Percentiles rank a stretch among this genome's conserved stretches.
phyloP scores from a whole-genome alignment of 75 land plant species.

The Cunninghamia lanceolata region DNA sequence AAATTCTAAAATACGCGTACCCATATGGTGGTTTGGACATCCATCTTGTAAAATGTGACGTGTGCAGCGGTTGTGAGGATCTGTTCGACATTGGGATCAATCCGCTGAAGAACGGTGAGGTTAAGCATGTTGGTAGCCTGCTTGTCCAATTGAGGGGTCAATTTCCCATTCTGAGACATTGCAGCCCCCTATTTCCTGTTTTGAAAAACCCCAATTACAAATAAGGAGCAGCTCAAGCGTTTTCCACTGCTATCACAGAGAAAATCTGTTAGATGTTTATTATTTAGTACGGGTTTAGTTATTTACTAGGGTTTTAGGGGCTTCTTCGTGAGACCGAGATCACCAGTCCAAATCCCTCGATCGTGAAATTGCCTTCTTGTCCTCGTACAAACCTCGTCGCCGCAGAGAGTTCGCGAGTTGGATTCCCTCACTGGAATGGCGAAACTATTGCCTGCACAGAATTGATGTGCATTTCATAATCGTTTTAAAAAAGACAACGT shows the following conservation, averaged over 20 bases:
- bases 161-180: slow-evolving; percentile 73
- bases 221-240: neutral
- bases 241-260: neutral
- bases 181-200: neutral
- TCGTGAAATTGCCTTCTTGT: neutral
- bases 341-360: neutral
- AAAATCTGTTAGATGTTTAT: neutral
- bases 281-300: neutral
- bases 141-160: slow-evolving; percentile 80
- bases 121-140: slow-evolving; percentile 87
- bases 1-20: slow-evolving; percentile 17
- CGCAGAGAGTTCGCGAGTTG: neutral
- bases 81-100: slow-evolving; percentile 89
- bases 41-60: slow-evolving; percentile 96
- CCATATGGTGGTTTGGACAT: slow-evolving; percentile 82
- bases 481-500: too few relatives aligned
- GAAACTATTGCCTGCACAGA: neutral
- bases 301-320: neutral
- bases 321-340: neutral
- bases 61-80: slow-evolving; percentile 94
- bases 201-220: neutral
- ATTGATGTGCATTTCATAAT: too few relatives aligned
- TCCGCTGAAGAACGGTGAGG: slow-evolving; percentile 91
- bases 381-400: neutral
- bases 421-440: neutral